Conservation (phyloP, 2,329 filamentous ascomycete species). For the Tolypocladium album region DNA sequence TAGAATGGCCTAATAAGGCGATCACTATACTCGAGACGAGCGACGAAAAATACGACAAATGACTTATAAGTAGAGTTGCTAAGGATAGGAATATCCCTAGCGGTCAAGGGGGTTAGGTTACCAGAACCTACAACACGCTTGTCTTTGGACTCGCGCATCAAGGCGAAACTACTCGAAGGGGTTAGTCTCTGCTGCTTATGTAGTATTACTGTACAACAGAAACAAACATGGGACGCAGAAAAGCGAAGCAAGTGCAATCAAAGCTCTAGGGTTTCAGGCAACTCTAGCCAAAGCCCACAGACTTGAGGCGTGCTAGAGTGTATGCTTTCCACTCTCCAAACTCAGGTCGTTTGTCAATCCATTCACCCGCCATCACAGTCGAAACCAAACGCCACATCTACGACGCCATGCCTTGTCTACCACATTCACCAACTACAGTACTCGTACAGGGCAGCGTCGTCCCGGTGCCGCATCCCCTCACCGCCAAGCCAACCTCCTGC, state of each 20-base stretch:
- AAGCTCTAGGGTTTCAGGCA: neutral
- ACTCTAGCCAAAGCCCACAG: neutral
- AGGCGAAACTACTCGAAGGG: neutral
- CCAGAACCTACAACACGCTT: constrained; percentile 5
- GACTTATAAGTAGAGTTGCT: too few species aligned
- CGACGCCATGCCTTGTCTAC: neutral
- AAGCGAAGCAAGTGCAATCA: neutral
- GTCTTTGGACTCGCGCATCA: constrained; percentile 32
- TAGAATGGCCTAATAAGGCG: too few species aligned
- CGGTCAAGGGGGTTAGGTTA: too few species aligned
- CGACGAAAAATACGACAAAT: too few species aligned
- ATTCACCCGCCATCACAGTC: neutral
- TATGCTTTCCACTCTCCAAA: neutral
- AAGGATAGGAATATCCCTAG: too few species aligned
- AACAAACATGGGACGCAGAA: neutral
- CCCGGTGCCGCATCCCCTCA: neutral
- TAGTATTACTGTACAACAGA: neutral
- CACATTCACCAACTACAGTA: neutral
- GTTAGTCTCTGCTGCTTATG: neutral
- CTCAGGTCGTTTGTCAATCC: neutral
- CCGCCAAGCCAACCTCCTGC: neutral
- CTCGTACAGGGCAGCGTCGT: neutral
- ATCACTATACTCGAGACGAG: too few species aligned
- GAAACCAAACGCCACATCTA: neutral
- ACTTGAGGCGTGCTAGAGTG: neutral